A percentile compares a stretch with the other conserved stretches of the same genome.
phyloP scores from a whole-genome alignment of 495 filamentous ascomycete species.

The Neurospora sp. region DNA sequence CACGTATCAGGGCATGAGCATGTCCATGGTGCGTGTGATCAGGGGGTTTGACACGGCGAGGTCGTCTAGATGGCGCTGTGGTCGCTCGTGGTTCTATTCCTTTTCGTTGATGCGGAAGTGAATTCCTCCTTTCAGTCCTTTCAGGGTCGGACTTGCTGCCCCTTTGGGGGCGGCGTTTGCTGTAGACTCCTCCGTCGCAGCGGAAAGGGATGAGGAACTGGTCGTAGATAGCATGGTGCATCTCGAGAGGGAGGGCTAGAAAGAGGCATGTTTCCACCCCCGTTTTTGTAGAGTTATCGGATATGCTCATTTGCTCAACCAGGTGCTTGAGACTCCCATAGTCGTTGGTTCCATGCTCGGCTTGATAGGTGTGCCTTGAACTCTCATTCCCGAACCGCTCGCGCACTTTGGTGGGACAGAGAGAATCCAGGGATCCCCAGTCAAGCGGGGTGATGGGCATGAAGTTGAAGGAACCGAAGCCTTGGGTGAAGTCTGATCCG shows the following conservation, averaged over 20 bases:
- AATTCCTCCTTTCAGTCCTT: neutral
- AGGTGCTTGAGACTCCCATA: neutral
- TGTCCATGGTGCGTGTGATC: neutral
- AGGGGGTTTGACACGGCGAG: neutral
- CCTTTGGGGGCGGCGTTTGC: neutral
- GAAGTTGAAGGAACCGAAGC: constrained; percentile 10
- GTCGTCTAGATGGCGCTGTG: neutral
- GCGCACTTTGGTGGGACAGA: neutral
- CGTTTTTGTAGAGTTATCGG: neutral
- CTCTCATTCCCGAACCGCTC: neutral
- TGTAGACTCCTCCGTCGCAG: neutral
- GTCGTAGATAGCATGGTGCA: neutral
- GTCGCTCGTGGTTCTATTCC: neutral
- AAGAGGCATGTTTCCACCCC: neutral
- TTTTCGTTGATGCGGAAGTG: neutral
- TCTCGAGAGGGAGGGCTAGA: constrained; percentile 1
- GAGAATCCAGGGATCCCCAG: neutral
- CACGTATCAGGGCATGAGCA: neutral
- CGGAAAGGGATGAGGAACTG: neutral
- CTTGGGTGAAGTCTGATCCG: neutral
- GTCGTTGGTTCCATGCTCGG: neutral
- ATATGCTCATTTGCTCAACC: neutral
- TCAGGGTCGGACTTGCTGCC: too few relatives aligned
- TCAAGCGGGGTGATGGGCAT: neutral
- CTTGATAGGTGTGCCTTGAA: neutral